Base-by-base conservation (phyloP, 1,284 basidiomycete species). In the Pterula multifida region DNA sequence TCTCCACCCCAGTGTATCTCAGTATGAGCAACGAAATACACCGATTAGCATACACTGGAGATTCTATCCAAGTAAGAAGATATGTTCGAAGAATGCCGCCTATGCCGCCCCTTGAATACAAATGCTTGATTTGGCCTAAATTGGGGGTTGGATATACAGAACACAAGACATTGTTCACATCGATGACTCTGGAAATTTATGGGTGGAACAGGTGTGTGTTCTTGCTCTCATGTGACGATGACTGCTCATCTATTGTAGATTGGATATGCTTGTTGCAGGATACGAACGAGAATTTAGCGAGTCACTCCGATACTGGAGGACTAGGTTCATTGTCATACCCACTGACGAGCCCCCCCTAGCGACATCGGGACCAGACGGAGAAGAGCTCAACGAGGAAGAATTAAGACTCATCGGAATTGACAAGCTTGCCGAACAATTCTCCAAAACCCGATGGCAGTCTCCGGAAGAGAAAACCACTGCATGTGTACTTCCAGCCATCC, bases 21-120 rank as follows among this genome's bases (percentile, higher is more conserved):
- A 91, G 90, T 56, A 92, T 94, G 78, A 87, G 85, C 61, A 96
- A 95, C 63, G 92, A 97, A 65, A 91, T 98, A 47, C 94, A 98
- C 64, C 76, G 88, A 24, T 84, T 98, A 56, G 82, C 85, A 19
- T 98, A 93, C 51, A 83, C 79, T 19, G 87, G 88, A 17, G 88
- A 93, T 56, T 78, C 82, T 19, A 90, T 97, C 54, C 85, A 92
- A 57, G 91, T 98, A 9, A 78, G 86, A 60, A 75, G 92, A 21
- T 93, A 93, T 62, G 85, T 93, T 21, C 75, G 92, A 45, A 77
- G 86, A 55, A 77, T 87, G 66, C 77, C 75, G 26, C 73, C 64
- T 57, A 78, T 72, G 55, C 63, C 75, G 22, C 76, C 85, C 0
- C 79, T 87, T 56, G 70, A 79, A 17, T 98, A 97, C 65, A 75